Evolutionary conservation across 148 eudicot species (phyloP).

Genomic region (Rhododendron vialii): DNA sequence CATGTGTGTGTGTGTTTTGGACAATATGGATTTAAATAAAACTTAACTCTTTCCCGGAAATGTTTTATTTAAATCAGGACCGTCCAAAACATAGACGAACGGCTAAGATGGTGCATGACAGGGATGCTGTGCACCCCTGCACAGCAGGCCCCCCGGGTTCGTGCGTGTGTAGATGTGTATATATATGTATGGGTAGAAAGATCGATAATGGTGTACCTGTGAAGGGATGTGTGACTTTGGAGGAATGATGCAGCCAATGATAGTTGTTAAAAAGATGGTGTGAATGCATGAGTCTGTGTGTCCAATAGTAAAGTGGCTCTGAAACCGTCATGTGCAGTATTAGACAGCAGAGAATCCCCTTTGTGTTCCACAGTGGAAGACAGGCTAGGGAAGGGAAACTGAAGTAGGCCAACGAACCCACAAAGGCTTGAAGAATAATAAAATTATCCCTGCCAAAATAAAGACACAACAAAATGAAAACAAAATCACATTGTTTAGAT

Average conservation of each 20-base stretch:
- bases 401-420: conserved; percentile 31
- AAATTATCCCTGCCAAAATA: conserved; percentile 44
- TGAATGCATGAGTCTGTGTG: conserved; percentile 38
- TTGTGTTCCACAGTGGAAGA: conserved; percentile 38
- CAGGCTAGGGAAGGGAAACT: conserved; percentile 29
- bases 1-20: background rate
- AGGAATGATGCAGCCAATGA: conserved; percentile 53
- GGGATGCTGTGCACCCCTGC: no score
- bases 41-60: no score
- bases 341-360: conserved; percentile 33
- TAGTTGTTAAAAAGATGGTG: conserved; percentile 23
- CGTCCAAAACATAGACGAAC: no score
- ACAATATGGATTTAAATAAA: no score
- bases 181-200: background rate
- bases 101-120: no score
- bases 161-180: background rate
- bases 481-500: background rate
- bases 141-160: no score
- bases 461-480: background rate
- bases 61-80: no score
- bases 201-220: conserved; percentile 27
- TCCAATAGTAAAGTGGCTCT: conserved; percentile 43
- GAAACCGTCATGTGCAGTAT: conserved; percentile 31
- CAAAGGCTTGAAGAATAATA: conserved; percentile 42
- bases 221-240: conserved; percentile 40